Conservation (phyloP, 2,329 filamentous ascomycete genomes). For the Apiospora koreana region DNA sequence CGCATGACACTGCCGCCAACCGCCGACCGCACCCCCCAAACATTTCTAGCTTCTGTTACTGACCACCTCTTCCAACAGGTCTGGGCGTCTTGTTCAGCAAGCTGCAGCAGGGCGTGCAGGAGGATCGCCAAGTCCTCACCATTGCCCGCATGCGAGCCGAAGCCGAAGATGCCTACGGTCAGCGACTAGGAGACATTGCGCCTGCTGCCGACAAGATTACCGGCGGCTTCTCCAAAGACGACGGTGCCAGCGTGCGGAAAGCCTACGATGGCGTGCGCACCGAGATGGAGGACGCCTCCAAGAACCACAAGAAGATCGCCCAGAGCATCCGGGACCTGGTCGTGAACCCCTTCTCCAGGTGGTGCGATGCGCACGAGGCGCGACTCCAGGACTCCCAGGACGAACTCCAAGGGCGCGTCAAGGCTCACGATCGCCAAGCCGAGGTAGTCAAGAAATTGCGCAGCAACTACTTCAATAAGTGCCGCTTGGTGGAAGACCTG, state of each 20-base stretch:
- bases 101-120: conserved; percentile 91
- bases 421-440: conserved; percentile 88
- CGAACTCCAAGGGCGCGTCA: conserved; percentile 86
- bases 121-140: conserved; percentile 92
- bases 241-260: conserved; percentile 95
- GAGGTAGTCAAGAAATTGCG: conserved; percentile 90
- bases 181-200: conserved; percentile 78
- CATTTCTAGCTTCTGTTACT: background rate
- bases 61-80: conserved; percentile 45
- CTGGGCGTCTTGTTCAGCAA: conserved; percentile 94
- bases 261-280: conserved; percentile 90
- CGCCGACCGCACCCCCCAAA: too few relatives aligned
- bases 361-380: conserved; percentile 92
- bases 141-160: conserved; percentile 93
- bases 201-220: conserved; percentile 78
- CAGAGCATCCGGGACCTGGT: conserved; percentile 96
- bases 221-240: conserved; percentile 85
- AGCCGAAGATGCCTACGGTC: conserved; percentile 87
- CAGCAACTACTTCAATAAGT: conserved; percentile 99
- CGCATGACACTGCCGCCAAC: background rate
- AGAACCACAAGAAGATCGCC: conserved; percentile 92
- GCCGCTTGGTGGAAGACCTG: conserved; percentile 89
- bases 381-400: conserved; percentile 94
- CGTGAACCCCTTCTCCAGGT: conserved; percentile 88
- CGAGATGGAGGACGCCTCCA: conserved; percentile 89